Conservation (phyloP, 2,329 filamentous ascomycete species). For the Aspergillus chevalieri region DNA sequence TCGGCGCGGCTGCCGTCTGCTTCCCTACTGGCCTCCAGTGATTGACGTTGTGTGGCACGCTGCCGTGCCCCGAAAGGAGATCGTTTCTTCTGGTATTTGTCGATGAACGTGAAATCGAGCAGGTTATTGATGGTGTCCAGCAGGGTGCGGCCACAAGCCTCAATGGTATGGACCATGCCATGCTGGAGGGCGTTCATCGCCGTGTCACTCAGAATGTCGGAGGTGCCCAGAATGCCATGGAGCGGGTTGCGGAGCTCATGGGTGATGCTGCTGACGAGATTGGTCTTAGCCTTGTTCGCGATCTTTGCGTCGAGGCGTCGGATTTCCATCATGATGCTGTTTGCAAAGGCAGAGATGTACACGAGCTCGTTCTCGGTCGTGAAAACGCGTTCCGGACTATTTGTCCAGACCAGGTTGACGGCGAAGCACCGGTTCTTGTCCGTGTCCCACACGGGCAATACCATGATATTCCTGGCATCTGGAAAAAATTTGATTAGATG, state of each 20-base stretch:
- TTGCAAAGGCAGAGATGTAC: conserved; percentile 25
- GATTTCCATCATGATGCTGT: conserved; percentile 30
- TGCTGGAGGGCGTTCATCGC: conserved; percentile 22
- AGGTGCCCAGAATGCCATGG: conserved; percentile 30
- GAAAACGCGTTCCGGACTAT: conserved; percentile 19
- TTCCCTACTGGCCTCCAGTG: neutral
- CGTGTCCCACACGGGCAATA: conserved; percentile 30
- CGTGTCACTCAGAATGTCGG: conserved; percentile 28
- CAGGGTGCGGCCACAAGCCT: conserved; percentile 37
- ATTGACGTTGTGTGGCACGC: too few relatives aligned
- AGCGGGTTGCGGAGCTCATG: conserved; percentile 33
- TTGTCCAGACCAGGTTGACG: conserved; percentile 23
- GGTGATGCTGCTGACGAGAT: conserved; percentile 28
- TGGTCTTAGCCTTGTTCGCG: conserved; percentile 28
- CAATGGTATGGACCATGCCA: conserved; percentile 30
- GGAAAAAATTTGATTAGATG: conserved; percentile 17
- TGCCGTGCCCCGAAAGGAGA: neutral
- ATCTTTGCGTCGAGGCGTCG: conserved; percentile 23
- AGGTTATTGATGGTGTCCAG: conserved; percentile 39
- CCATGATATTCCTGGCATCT: conserved; percentile 20
- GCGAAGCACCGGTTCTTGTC: conserved; percentile 25
- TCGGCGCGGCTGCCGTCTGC: conserved; percentile 1
- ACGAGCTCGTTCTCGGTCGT: conserved; percentile 22
- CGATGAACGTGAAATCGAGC: conserved; percentile 27
- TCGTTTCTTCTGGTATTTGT: conserved; percentile 2